Percentiles rank a stretch among this genome's conserved stretches.
Conservation (phyloP, 2,329 filamentous ascomycete genomes). For the Ambrosiella xylebori region DNA sequence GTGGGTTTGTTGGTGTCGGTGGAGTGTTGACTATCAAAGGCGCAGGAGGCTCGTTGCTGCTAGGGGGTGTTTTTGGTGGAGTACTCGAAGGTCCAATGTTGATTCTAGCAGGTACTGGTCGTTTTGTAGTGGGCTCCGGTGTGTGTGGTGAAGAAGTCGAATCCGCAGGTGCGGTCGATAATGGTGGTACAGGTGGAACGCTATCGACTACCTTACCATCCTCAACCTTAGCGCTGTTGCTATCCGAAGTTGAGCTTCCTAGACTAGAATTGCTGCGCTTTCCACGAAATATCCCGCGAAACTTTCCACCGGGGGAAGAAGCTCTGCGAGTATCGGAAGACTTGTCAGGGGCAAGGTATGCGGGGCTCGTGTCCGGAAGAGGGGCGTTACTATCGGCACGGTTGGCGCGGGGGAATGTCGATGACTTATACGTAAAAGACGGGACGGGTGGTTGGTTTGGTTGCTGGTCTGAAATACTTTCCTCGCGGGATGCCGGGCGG, state of each 20-base stretch:
- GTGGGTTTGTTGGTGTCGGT: slow-evolving; percentile 41
- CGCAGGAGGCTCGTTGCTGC: slow-evolving; percentile 22
- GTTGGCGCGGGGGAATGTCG: slow-evolving; percentile 6
- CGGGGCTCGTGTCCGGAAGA: neutral
- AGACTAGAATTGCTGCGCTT: slow-evolving; percentile 27
- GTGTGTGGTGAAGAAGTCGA: neutral
- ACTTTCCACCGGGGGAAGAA: slow-evolving; percentile 51
- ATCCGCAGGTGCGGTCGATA: neutral
- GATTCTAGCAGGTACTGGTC: slow-evolving; percentile 3
- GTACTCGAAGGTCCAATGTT: slow-evolving; percentile 4
- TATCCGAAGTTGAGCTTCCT: slow-evolving; percentile 17
- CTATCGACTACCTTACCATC: slow-evolving; percentile 15
- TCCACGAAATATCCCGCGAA: slow-evolving; percentile 53
- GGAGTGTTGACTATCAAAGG: slow-evolving; percentile 49
- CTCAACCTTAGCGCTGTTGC: slow-evolving; percentile 20
- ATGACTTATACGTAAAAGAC: slow-evolving; percentile 7
- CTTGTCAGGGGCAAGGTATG: slow-evolving; percentile 25
- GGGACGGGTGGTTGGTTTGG: slow-evolving; percentile 1
- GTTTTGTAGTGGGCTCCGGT: neutral
- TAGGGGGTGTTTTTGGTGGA: slow-evolving; percentile 31
- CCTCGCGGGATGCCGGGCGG: slow-evolving; percentile 7
- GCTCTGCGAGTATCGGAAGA: slow-evolving; percentile 33
- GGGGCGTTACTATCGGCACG: slow-evolving; percentile 3
- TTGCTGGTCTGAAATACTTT: neutral
- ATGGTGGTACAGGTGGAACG: neutral